phyloP scores from a whole-genome alignment of 2,329 filamentous ascomycete species.

The Colletotrichum sp. region DNA sequence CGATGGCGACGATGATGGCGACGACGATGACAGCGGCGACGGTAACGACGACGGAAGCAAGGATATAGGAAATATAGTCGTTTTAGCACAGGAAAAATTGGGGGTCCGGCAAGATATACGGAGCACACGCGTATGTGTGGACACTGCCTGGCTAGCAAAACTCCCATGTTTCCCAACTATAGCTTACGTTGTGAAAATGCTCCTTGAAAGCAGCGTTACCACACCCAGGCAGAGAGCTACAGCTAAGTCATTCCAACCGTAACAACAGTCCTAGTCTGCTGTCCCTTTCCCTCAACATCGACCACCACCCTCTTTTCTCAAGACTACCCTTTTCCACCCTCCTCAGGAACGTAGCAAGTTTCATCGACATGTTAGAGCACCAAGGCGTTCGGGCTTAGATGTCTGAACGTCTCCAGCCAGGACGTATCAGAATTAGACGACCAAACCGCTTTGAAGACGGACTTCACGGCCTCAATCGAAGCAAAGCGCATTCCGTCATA shows the following conservation, averaged over 20 bases:
- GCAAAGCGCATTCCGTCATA: constrained; percentile 37
- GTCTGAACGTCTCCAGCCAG: neutral
- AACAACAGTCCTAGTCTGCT: neutral
- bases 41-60: too few species aligned
- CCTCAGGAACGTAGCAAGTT: neutral
- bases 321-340: neutral
- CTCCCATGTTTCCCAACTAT: neutral
- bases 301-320: neutral
- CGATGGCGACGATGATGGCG: too few species aligned
- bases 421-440: neutral
- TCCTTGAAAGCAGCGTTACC: neutral
- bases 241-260: neutral
- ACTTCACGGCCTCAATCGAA: constrained; percentile 36
- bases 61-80: too few species aligned
- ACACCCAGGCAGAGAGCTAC: neutral
- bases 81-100: too few species aligned
- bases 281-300: neutral
- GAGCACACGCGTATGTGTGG: too few species aligned
- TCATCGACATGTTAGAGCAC: neutral
- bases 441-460: neutral
- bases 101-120: too few species aligned
- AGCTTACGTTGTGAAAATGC: neutral
- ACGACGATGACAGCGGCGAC: too few species aligned
- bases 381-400: neutral
- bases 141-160: too few species aligned